A percentile compares a stretch with the other conserved stretches of the same genome.
Conservation (phyloP, 1,284 basidiomycete species). For the Moniliella sp. region DNA sequence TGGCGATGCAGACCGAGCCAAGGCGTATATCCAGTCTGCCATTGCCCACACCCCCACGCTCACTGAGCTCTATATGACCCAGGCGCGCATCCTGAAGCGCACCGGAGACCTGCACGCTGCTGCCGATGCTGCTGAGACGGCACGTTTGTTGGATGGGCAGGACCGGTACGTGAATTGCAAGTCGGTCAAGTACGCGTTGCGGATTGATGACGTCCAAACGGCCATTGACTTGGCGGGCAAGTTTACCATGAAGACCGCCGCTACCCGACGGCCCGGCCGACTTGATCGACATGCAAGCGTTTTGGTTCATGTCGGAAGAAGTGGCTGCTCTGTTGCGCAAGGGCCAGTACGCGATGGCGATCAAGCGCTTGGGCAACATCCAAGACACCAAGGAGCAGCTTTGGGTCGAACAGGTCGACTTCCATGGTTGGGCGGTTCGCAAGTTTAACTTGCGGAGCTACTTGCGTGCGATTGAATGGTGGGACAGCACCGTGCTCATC, state of each 20-base stretch:
- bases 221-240: constrained; percentile 15
- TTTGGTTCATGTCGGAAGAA: constrained; percentile 67
- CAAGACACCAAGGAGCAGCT: constrained; percentile 74
- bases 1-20: constrained; percentile 38
- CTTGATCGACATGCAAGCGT: constrained; percentile 83
- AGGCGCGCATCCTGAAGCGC: constrained; percentile 66
- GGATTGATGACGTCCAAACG: constrained; percentile 48
- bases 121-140: constrained; percentile 56
- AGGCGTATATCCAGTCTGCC: constrained; percentile 48
- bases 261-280: constrained; percentile 55
- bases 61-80: constrained; percentile 68
- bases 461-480: constrained; percentile 59
- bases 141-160: constrained; percentile 68
- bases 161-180: constrained; percentile 91
- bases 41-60: constrained; percentile 72
- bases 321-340: constrained; percentile 49
- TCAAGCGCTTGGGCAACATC: constrained; percentile 82
- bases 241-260: constrained; percentile 37
- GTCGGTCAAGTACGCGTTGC: constrained; percentile 67
- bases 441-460: constrained; percentile 73
- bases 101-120: constrained; percentile 66
- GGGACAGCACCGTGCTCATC: constrained; percentile 53
- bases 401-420: constrained; percentile 93
- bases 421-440: constrained; percentile 80
- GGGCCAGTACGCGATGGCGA: constrained; percentile 53